Evolutionary conservation across 2,329 filamentous ascomycete species (phyloP).

Genomic region (Cordyceps cateniannulata): DNA sequence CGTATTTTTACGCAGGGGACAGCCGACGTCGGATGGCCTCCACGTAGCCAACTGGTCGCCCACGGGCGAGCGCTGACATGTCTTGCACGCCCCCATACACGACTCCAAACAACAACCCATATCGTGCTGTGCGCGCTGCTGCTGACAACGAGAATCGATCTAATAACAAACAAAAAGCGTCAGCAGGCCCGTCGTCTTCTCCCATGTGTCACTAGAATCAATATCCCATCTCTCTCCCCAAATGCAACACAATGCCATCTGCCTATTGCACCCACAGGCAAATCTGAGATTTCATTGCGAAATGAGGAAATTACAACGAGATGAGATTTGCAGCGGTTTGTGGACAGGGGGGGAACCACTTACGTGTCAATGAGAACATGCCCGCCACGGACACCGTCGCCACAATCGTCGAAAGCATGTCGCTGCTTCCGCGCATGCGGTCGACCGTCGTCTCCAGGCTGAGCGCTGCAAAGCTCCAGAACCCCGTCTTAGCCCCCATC

Average conservation of each 20-base stretch:
- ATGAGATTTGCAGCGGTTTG: not conserved
- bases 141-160: conserved; percentile 75
- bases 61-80: conserved; percentile 58
- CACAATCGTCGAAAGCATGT: conserved; percentile 74
- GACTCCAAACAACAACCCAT: conserved; percentile 72
- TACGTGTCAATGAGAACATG: conserved; percentile 80
- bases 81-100: conserved; percentile 80
- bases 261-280: too few relatives aligned
- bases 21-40: conserved; percentile 53
- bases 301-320: not conserved
- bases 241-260: not conserved
- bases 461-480: conserved; percentile 73
- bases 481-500: conserved; percentile 63
- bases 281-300: not conserved
- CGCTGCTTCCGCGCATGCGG: conserved; percentile 59
- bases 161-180: conserved; percentile 26
- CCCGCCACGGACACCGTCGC: conserved; percentile 82
- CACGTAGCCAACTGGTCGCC: conserved; percentile 68
- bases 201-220: not conserved
- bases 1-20: not conserved
- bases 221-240: not conserved
- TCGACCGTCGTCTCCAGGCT: conserved; percentile 82
- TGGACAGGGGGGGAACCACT: conserved; percentile 26
- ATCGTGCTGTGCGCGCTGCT: conserved; percentile 69
- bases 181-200: not conserved